Conservation (phyloP, 2,329 filamentous ascomycete genomes). For the Eutypella sp. region DNA sequence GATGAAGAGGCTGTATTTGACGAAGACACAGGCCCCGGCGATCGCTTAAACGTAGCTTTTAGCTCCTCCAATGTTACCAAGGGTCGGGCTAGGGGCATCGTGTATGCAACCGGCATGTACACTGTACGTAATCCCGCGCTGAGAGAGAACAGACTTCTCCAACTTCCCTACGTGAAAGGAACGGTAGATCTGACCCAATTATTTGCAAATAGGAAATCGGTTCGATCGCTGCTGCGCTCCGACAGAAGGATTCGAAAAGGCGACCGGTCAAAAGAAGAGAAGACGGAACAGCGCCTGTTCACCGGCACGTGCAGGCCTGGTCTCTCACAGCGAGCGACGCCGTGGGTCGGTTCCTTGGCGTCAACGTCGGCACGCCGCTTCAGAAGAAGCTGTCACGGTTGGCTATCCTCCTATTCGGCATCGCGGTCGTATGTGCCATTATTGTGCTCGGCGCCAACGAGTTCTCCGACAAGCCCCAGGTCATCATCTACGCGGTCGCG, state of each 20-base stretch:
- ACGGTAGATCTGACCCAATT: too few relatives aligned
- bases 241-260: conserved; percentile 47
- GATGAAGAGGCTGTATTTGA: conserved; percentile 43
- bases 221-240: conserved; percentile 57
- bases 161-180: too few relatives aligned
- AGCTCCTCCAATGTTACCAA: conserved; percentile 59
- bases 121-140: too few relatives aligned
- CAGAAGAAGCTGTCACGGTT: conserved; percentile 65
- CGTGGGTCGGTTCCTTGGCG: conserved; percentile 59
- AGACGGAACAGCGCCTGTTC: conserved; percentile 47
- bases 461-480: conserved; percentile 50
- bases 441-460: conserved; percentile 63
- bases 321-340: conserved; percentile 50
- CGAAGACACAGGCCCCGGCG: conserved; percentile 51
- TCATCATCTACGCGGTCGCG: conserved; percentile 60
- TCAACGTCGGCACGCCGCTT: conserved; percentile 65
- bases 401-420: conserved; percentile 60
- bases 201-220: too few relatives aligned
- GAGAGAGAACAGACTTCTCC: too few relatives aligned
- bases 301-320: conserved; percentile 44
- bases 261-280: conserved; percentile 47
- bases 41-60: conserved; percentile 59
- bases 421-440: conserved; percentile 64
- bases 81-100: conserved; percentile 55
- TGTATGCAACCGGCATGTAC: conserved; percentile 54